Evolutionary conservation across 164 flowering plant species (phyloP).

Genomic region (Houttuynia cordata): DNA sequence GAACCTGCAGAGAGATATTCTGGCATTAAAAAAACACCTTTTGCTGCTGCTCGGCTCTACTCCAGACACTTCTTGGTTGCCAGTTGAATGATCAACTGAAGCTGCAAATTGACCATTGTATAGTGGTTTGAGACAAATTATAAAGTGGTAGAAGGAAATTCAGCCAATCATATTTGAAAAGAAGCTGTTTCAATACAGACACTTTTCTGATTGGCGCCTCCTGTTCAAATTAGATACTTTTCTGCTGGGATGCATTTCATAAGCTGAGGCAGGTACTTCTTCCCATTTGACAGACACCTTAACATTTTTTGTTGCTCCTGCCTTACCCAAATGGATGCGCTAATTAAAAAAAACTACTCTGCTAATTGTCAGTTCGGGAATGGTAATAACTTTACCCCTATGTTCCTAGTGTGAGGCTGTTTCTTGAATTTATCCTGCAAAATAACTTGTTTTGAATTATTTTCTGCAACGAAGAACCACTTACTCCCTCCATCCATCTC

Average conservation of each 20-base stretch:
- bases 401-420: no score
- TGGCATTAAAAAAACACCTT: conserved; percentile 42
- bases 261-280: conserved; percentile 4
- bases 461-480: no score
- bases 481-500: no score
- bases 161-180: no score
- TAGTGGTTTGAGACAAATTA: no score
- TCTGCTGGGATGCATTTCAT: conserved; percentile 8
- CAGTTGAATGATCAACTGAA: conserved; percentile 13
- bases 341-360: neutral
- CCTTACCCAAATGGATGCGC: conserved; percentile 12
- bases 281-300: conserved; percentile 1
- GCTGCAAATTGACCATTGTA: conserved; percentile 30
- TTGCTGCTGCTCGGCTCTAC: conserved; percentile 34
- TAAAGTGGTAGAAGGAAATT: no score
- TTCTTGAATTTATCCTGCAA: neutral
- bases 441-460: no score
- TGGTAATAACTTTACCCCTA: no score
- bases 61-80: conserved; percentile 15
- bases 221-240: conserved; percentile 14
- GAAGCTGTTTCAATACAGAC: conserved; percentile 27
- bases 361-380: no score
- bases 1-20: no score
- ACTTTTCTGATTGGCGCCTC: conserved; percentile 37
- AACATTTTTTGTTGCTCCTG: conserved; percentile 9